A percentile compares a stretch with the other conserved stretches of the same genome.
Conservation (phyloP, 306 rosid species). For the Cucurbita ficifolia region DNA sequence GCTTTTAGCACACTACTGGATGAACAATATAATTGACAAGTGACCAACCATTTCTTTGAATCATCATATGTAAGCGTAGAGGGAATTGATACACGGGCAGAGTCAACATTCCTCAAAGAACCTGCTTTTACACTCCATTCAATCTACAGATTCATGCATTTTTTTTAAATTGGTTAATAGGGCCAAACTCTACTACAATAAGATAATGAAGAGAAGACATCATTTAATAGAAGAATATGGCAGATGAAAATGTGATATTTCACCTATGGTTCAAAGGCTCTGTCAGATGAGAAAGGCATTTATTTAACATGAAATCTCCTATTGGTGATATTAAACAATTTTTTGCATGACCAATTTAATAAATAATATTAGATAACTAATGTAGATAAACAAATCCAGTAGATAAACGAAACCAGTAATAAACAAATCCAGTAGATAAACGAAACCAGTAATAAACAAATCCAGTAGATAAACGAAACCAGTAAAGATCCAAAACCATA, state of each 20-base stretch:
- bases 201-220: slow-evolving; percentile 9
- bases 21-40: neutral
- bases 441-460: too few relatives aligned
- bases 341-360: neutral
- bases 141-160: slow-evolving; percentile 37
- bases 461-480: neutral
- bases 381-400: neutral
- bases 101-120: slow-evolving; percentile 63
- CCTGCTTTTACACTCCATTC: slow-evolving; percentile 83
- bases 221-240: slow-evolving; percentile 1
- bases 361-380: neutral
- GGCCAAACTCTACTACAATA: slow-evolving; percentile 6
- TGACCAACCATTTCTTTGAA: slow-evolving; percentile 68
- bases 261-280: neutral
- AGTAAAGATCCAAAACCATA: neutral
- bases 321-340: neutral
- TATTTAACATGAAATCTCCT: neutral
- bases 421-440: neutral
- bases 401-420: too few relatives aligned
- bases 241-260: neutral
- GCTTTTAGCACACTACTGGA: neutral
- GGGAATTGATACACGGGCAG: slow-evolving; percentile 88
- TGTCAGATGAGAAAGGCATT: neutral
- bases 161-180: slow-evolving; percentile 1
- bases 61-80: slow-evolving; percentile 69